These are phyloP conservation scores for Fragaria ananassa DNA, from an alignment of 306 rosid genomes.

Conservation along the genomic window DNA sequence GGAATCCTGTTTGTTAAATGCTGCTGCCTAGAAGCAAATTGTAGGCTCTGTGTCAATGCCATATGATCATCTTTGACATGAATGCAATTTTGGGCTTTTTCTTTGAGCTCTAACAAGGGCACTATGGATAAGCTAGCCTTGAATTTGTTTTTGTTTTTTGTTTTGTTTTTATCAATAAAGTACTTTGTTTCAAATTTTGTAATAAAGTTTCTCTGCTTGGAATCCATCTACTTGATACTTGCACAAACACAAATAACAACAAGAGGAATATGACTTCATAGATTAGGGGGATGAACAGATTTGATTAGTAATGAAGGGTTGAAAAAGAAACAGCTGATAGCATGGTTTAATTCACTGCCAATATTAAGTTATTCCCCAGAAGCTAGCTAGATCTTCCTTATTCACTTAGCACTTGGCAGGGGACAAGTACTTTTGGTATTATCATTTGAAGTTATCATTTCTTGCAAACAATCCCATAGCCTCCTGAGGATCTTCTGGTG, in stretches of 20 bases:
- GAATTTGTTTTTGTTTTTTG: neutral
- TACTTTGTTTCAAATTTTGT: neutral
- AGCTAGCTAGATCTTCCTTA: conserved; percentile 1
- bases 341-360: neutral
- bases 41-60: neutral
- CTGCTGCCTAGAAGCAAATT: neutral
- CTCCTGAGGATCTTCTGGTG: conserved; percentile 31
- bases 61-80: neutral
- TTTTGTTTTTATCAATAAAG: neutral
- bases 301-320: neutral
- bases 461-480: conserved; percentile 45
- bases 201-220: neutral
- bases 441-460: conserved; percentile 16
- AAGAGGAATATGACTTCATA: neutral
- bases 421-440: neutral
- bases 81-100: neutral
- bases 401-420: neutral
- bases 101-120: neutral
- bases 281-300: neutral
- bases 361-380: neutral
- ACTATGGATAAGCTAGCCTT: neutral
- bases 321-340: neutral
- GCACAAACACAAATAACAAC: neutral
- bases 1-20: conserved; percentile 38
- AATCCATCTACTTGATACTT: neutral